Base-by-base conservation (phyloP, 2,329 filamentous ascomycete species). In the Arthrobotrys sinensis region DNA sequence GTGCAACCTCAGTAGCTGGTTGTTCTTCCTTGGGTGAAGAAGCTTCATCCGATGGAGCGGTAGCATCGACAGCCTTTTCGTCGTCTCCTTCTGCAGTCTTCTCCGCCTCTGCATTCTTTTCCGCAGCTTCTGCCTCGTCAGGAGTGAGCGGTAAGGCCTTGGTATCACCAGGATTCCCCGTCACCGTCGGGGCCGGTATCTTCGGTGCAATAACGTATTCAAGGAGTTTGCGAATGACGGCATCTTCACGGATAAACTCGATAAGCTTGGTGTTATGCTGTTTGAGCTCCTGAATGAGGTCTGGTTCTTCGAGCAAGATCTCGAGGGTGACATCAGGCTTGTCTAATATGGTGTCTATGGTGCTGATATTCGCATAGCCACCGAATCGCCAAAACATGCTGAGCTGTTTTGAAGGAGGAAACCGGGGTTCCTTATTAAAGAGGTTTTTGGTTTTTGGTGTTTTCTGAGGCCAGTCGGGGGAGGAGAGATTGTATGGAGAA, bases 321-420 rank as follows among this genome's bases (percentile, higher is more conserved):
- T 99, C 96, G 81, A 98, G 91, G 65, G 93, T 94, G 84, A 97
- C 94, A 86, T 97, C 93, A 82, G 90, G 91, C 86, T 97, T 97
- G 84, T 99, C 96, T 84, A 99, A 93, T 83, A 99, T 93, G 82
- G 91, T 94, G 86, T 98, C 96, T 85, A 99, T 93, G 84, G 94
- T 92, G 83, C 95, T 97, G 86, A 97, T 92, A 88, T 93, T 97
- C 88, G 94, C 93, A 89, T 98, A 98, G 84, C 94, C 94, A 89
- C 96, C 95, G 89, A 98, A 99, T 86, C 95, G 92, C 96, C 96
- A 99, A 86, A 99, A 99, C 96, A 99, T 99, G 87, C 85, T 95
- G 91, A 57, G 40, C 50, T 62, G 66, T 55, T 67, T 62, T 19
- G 36, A 43, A n/a, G 55, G 36, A 60, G 52, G 67, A 64, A 69